Percentiles rank a stretch among this genome's conserved stretches.
phyloP scores from a whole-genome alignment of 768 basidiomycete genomes.

The Russula sp. region DNA sequence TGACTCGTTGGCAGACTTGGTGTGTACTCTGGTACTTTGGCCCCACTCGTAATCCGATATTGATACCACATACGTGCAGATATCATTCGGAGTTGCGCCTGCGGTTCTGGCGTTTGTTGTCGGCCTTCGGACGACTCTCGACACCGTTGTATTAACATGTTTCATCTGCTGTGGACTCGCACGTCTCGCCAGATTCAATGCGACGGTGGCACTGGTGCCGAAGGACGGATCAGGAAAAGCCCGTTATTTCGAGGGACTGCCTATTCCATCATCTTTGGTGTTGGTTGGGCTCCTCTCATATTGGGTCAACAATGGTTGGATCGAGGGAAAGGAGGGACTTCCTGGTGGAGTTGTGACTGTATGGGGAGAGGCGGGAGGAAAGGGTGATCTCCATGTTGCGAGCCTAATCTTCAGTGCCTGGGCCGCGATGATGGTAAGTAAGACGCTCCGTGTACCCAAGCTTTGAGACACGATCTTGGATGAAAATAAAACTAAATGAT shows the following conservation, averaged over 20 bases:
- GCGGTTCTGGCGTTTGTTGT: conserved; percentile 87
- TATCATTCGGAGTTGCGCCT: conserved; percentile 97
- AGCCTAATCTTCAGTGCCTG: conserved; percentile 73
- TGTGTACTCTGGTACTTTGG: conserved; percentile 32
- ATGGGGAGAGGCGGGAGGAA: conserved; percentile 64
- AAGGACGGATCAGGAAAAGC: conserved; percentile 83
- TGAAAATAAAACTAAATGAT: neutral
- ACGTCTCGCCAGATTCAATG: conserved; percentile 96
- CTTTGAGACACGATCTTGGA: conserved; percentile 32
- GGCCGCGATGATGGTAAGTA: conserved; percentile 98
- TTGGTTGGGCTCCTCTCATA: conserved; percentile 74
- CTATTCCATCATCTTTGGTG: conserved; percentile 84
- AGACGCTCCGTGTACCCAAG: conserved; percentile 86
- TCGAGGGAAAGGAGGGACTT: conserved; percentile 66
- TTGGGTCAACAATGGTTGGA: conserved; percentile 82
- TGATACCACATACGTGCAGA: conserved; percentile 38
- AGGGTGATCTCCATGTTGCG: conserved; percentile 79
- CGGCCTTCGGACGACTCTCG: conserved; percentile 86
- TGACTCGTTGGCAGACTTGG: conserved; percentile 93
- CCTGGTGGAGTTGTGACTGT: conserved; percentile 67
- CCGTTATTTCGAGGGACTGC: conserved; percentile 95
- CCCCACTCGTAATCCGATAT: conserved; percentile 2
- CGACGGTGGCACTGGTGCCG: conserved; percentile 90
- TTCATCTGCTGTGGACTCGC: conserved; percentile 97
- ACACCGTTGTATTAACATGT: conserved; percentile 75